phyloP scores from a whole-genome alignment of 495 filamentous ascomycete genomes.

The Podospora fimiseda region DNA sequence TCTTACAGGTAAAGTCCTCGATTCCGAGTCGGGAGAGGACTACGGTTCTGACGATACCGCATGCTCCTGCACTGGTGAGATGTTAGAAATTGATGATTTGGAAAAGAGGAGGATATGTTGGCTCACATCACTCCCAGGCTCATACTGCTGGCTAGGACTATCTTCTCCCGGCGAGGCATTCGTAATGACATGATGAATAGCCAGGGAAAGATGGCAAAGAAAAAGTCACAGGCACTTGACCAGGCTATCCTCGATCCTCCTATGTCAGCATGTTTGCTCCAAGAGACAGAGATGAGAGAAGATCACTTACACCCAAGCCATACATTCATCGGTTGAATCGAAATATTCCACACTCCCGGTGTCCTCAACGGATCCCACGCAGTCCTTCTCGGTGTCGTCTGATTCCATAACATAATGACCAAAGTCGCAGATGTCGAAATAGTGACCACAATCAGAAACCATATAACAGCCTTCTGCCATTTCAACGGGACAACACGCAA shows the following conservation, averaged over 20 bases:
- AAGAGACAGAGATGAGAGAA: not conserved
- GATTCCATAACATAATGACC: constrained; percentile 33
- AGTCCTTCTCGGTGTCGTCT: constrained; percentile 29
- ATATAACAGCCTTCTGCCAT: constrained; percentile 32
- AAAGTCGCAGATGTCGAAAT: constrained; percentile 25
- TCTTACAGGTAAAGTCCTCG: constrained; percentile 33
- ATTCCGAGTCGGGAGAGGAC: constrained; percentile 31
- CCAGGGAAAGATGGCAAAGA: constrained; percentile 41
- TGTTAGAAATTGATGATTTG: constrained; percentile 12
- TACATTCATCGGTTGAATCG: constrained; percentile 34
- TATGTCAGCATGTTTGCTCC: constrained; percentile 2
- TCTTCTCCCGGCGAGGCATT: constrained; percentile 37
- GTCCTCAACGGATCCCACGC: constrained; percentile 35
- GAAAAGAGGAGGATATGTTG: not conserved
- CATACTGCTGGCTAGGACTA: constrained; percentile 37
- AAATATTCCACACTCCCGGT: constrained; percentile 31
- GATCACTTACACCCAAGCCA: constrained; percentile 27
- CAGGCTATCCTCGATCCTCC: constrained; percentile 24
- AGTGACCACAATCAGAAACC: constrained; percentile 30
- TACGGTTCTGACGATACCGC: constrained; percentile 34
- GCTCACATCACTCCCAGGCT: constrained; percentile 39
- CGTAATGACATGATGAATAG: constrained; percentile 35
- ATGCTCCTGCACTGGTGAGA: constrained; percentile 31
- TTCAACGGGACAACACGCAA: constrained; percentile 32
- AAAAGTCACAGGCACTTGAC: constrained; percentile 38